Base-by-base conservation (phyloP, 768 basidiomycete species). In the Tubosaeta sp. region DNA sequence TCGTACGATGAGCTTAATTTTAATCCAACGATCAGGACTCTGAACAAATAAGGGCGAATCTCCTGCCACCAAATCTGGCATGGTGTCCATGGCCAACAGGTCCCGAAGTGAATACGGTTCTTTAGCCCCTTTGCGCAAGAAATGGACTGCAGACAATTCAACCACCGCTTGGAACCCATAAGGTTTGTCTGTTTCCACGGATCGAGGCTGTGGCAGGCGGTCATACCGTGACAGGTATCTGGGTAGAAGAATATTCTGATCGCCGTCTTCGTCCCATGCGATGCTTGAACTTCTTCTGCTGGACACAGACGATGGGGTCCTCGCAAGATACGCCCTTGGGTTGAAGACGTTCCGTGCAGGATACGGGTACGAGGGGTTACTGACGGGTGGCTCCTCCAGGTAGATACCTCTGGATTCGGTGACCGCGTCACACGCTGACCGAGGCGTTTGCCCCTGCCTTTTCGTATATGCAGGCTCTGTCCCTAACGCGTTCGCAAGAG, bases 1-100 rank as follows among this genome's bases (percentile, higher is more conserved):
- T 44, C 68, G 43, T 54, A 77, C 76, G 32, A 66, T 53, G 29
- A 75, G 52, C 51, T 63, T 61, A 45, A 76, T 34, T 53, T 65
- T 72, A n/a, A 73, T 57, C 49, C 65, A 62, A 14, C 72, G 56
- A 21, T 64, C 66, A 34, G 51, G 41, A 14, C 44, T 59, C 3
- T 49, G 49, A 3, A 25, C 46, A 13, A 69, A 55, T 21, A 72
- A 44, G 8, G 58, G 57, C 25, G 55, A 49, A 24, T 59, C 46
- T 11, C 61, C 55, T 1, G 50, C 56, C 31, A 56, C 55, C n/a
- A 68, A 52, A 31, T 63, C 54, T 24, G 66, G 68, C 52, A 57
- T 61, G 29, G 60, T 55, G 14, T 52, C 27, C 56, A 62, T 59
- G 44, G 53, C 36, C 49, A 66, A 40, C 18, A 62, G 54, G 34